Evolutionary conservation across 2,329 filamentous ascomycete genomes (phyloP), one percentile per base, ranked within the genome.

Genomic region (Rhinocladiella mackenziei): DNA sequence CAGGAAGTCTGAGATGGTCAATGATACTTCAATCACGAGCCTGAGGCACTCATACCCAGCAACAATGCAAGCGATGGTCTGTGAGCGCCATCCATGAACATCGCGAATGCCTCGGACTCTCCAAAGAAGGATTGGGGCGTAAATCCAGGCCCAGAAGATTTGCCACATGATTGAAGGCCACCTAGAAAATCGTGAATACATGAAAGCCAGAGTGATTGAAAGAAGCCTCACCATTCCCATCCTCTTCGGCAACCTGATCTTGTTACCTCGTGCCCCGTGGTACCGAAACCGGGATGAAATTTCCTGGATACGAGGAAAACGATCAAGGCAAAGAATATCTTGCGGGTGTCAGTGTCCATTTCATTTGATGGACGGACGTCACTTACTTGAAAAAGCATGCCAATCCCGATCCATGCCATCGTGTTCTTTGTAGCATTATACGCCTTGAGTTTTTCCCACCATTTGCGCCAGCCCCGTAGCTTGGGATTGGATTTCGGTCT

Each of bases 131-230:
- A 75, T 68, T 14, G 80, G 78, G 2, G 80, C 78, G 46, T 78
- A 72, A 32, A 80, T 59, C 73, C 76, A 82, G 10, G 77, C 72
- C 79, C 78, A 83, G 44, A 79, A 64, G 39, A 81, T 69, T 53
- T 83, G 80, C 79, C 79, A 83, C 39, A 80, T 68, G 32, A 80
- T 73, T 0, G 77, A 80, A 0, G 78, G 78, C 67, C 78, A 76
- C 76, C 74, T 58, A 32, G 29, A 14, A 9, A 19, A 18, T 15
- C n/a, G 17, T 35, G 35, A 52, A 14, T 52, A 44, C 23, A 44
- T 41, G 35, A 10, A 10, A 38, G 18, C 32, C 15, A 19, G 20
- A 30, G 43, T 28, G 32, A 17, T 7, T 15, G 34, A 31, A 6
- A 15, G 11, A 6, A 3, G 4, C 42, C 56, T 25, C 62, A 76